Conservation (phyloP, 2,329 filamentous ascomycete genomes). For the Massarina eburnea region DNA sequence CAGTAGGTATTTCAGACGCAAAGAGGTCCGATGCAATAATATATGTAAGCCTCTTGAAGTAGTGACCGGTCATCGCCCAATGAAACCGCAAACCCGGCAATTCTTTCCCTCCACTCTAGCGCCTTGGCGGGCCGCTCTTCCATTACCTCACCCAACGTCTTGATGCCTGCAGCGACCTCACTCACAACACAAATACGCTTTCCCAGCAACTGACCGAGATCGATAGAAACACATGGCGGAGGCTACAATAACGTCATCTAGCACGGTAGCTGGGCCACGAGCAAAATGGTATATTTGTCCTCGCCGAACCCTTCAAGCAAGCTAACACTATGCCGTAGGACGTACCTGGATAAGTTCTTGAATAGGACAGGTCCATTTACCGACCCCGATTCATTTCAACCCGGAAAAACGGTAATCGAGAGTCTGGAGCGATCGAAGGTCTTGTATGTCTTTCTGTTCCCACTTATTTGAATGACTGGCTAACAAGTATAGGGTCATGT, state of each 20-base stretch:
- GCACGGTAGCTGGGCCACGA: slow-evolving; percentile 19
- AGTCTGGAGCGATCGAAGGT: slow-evolving; percentile 50
- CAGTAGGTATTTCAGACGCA: too few species aligned
- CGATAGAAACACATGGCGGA: slow-evolving; percentile 28
- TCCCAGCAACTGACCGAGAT: slow-evolving; percentile 5
- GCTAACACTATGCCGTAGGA: slow-evolving; percentile 57
- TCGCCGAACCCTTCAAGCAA: neutral
- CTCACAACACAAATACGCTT: neutral
- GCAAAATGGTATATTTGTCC: slow-evolving; percentile 48
- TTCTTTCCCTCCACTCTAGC: slow-evolving; percentile 24
- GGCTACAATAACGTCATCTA: slow-evolving; percentile 9
- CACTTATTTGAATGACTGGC: slow-evolving; percentile 5
- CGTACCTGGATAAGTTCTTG: slow-evolving; percentile 79
- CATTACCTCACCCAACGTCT: slow-evolving; percentile 7
- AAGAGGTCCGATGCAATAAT: too few species aligned
- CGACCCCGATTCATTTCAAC: slow-evolving; percentile 57
- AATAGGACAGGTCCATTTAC: slow-evolving; percentile 79
- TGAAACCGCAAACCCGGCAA: slow-evolving; percentile 15
- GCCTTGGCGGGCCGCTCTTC: slow-evolving; percentile 23
- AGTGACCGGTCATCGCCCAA: slow-evolving; percentile 1
- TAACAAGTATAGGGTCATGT: slow-evolving; percentile 42
- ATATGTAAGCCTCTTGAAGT: neutral
- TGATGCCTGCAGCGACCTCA: slow-evolving; percentile 5
- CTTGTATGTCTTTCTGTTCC: slow-evolving; percentile 53
- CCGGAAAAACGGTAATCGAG: slow-evolving; percentile 46